Conservation (phyloP, 805 yeast species). For the Phaffomyces antillensis region DNA sequence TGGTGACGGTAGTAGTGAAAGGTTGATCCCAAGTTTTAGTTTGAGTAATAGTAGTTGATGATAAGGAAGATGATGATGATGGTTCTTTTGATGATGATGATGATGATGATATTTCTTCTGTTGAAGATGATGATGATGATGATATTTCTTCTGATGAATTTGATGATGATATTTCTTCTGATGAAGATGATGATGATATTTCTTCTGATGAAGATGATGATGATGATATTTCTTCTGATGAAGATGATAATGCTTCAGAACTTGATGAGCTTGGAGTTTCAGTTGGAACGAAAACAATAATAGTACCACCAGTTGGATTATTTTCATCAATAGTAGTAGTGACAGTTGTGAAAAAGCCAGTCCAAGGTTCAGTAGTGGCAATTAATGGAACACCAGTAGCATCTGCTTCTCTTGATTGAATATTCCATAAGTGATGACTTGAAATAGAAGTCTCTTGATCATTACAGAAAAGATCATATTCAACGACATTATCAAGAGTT, state of each 20-base stretch:
- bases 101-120: background rate
- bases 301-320: conserved; percentile 15
- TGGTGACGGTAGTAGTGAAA: background rate
- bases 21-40: too few relatives aligned
- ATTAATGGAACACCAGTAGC: conserved; percentile 17
- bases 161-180: background rate
- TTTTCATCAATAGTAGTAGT: conserved; percentile 10
- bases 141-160: background rate
- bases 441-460: background rate
- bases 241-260: conserved; percentile 5
- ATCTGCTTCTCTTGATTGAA: conserved; percentile 14
- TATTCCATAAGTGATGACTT: background rate
- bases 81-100: background rate
- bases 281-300: conserved; percentile 14
- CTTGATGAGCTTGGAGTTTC: conserved; percentile 3
- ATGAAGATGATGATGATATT: background rate
- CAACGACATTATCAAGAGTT: background rate
- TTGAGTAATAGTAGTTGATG: background rate
- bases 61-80: conserved; percentile 1
- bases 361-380: conserved; percentile 12
- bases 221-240: background rate
- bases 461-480: conserved; percentile 13
- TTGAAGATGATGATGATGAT: background rate
- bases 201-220: background rate
- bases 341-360: conserved; percentile 14